Evolutionary conservation across 2,329 filamentous ascomycete species (phyloP).

Genomic region (Botrytis elliptica): DNA sequence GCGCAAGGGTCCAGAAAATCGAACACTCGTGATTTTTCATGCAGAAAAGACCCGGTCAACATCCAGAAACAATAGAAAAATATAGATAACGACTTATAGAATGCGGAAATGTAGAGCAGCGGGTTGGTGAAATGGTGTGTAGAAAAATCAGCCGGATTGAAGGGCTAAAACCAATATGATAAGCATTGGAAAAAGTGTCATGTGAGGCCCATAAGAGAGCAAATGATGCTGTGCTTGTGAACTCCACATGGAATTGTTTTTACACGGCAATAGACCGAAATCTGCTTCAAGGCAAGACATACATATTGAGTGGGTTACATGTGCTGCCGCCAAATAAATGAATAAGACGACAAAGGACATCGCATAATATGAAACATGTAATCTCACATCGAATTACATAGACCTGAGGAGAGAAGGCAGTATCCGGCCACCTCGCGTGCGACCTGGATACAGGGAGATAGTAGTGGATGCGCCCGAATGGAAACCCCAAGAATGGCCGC

Average conservation of each 20-base stretch:
- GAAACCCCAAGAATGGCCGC: background rate
- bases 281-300: background rate
- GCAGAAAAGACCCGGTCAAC: background rate
- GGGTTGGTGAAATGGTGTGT: background rate
- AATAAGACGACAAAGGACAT: background rate
- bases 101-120: background rate
- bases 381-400: background rate
- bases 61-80: background rate
- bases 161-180: constrained; percentile 3
- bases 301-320: background rate
- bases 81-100: background rate
- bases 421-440: background rate
- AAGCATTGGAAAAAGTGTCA: background rate
- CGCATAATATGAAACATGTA: background rate
- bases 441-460: background rate
- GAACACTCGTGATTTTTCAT: constrained; percentile 16
- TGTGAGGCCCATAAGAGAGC: constrained; percentile 8
- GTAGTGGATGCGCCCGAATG: background rate
- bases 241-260: background rate
- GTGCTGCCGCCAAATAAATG: background rate
- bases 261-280: background rate
- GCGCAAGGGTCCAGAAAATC: constrained; percentile 7
- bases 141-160: constrained; percentile 1
- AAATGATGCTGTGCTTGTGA: constrained; percentile 19
- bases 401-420: background rate